These are phyloP conservation scores for Calocybe indica DNA, from an alignment of 768 basidiomycete species.

Conservation along the genomic window DNA sequence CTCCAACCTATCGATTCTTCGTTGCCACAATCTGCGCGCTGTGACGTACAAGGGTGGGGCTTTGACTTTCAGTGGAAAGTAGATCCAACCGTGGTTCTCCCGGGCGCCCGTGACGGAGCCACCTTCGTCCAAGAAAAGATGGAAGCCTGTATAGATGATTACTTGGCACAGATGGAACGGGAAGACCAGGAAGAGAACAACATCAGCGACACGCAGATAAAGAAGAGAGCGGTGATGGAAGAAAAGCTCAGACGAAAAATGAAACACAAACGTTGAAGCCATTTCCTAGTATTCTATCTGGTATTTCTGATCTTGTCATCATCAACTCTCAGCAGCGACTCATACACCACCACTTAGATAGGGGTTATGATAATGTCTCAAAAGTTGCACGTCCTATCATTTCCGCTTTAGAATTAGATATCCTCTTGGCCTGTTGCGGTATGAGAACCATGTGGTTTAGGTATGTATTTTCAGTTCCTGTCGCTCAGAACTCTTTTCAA, in stretches of 20 bases:
- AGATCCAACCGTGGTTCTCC: slow-evolving; percentile 19
- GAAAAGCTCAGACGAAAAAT: slow-evolving; percentile 33
- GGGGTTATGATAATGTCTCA: no score
- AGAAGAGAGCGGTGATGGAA: slow-evolving; percentile 42
- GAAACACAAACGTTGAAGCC: slow-evolving; percentile 20
- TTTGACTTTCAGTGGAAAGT: slow-evolving; percentile 77
- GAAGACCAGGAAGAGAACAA: slow-evolving; percentile 51
- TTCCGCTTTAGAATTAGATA: no score
- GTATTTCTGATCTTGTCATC: neutral
- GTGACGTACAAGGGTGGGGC: slow-evolving; percentile 63
- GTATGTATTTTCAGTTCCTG: no score
- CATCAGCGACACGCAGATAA: slow-evolving; percentile 67
- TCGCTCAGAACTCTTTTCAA: no score
- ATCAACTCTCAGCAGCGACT: no score
- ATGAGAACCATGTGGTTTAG: no score
- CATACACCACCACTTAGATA: no score
- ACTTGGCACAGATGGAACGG: slow-evolving; percentile 34
- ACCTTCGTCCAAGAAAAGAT: slow-evolving; percentile 53
- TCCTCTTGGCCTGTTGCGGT: no score
- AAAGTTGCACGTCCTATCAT: no score
- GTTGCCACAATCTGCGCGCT: slow-evolving; percentile 1
- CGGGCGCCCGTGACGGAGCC: slow-evolving; percentile 16
- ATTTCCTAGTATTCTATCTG: neutral
- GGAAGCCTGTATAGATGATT: slow-evolving; percentile 62
- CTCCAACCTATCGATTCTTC: slow-evolving; percentile 11